phyloP scores from a whole-genome alignment of 805 yeast species.

The Teunomyces lycoperdinae region DNA sequence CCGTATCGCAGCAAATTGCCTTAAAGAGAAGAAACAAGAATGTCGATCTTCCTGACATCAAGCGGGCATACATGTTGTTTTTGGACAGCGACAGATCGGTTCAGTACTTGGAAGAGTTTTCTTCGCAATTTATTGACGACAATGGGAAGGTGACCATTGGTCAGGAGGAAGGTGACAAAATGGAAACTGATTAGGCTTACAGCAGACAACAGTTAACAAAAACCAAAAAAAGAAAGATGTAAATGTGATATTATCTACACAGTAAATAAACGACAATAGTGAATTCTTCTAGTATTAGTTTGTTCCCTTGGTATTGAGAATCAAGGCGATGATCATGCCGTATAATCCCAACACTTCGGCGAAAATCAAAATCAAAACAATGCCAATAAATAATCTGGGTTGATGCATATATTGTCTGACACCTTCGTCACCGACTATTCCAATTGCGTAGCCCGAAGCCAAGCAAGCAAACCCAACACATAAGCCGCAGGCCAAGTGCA shows the following conservation, averaged over 20 bases:
- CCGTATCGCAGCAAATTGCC: conserved; percentile 87
- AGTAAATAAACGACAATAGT: not conserved
- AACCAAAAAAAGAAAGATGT: not conserved
- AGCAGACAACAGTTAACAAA: too few species aligned
- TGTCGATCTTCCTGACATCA: conserved; percentile 79
- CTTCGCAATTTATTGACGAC: conserved; percentile 73
- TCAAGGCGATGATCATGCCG: conserved; percentile 94
- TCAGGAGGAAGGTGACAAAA: conserved; percentile 26
- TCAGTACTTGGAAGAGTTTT: conserved; percentile 69
- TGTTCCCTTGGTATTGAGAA: conserved; percentile 85
- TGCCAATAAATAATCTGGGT: conserved; percentile 85
- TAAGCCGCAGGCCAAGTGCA: conserved; percentile 95
- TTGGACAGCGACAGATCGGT: conserved; percentile 89
- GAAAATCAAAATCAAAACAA: conserved; percentile 83
- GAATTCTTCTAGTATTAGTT: not conserved
- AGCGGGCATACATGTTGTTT: conserved; percentile 82
- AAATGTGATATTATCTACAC: not conserved
- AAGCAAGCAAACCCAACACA: conserved; percentile 96
- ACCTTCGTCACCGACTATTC: conserved; percentile 92
- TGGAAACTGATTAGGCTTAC: conserved; percentile 25
- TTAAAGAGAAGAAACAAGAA: conserved; percentile 67
- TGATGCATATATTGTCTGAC: conserved; percentile 86
- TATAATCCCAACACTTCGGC: conserved; percentile 88
- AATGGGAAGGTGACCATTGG: conserved; percentile 67
- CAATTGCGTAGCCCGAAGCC: conserved; percentile 95